phyloP scores from a whole-genome alignment of 305 asterid genomes.

The Andrographis paniculata region DNA sequence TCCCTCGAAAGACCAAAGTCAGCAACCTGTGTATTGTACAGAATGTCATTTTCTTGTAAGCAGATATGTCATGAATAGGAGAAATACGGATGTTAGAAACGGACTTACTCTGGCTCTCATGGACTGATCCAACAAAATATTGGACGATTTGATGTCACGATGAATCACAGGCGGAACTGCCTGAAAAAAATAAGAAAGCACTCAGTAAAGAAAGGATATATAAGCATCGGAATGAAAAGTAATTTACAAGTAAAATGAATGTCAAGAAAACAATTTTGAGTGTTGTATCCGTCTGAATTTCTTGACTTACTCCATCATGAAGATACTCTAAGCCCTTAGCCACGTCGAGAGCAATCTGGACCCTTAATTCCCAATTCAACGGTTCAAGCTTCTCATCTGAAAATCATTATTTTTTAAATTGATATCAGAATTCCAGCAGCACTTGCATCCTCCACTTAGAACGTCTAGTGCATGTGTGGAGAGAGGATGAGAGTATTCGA shows the following conservation, averaged over 20 bases:
- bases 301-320: constrained; percentile 60
- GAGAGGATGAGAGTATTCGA: neutral
- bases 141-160: constrained; percentile 71
- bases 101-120: constrained; percentile 59
- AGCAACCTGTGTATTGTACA: constrained; percentile 56
- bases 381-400: constrained; percentile 44
- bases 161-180: constrained; percentile 79
- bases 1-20: constrained; percentile 84
- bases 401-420: neutral
- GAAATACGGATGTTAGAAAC: constrained; percentile 2
- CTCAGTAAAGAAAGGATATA: constrained; percentile 2
- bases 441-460: too few species aligned
- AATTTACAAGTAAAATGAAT: neutral
- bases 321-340: constrained; percentile 82
- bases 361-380: constrained; percentile 51
- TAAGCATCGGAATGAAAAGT: constrained; percentile 6
- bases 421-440: too few species aligned
- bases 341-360: constrained; percentile 69
- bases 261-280: too few species aligned
- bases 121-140: constrained; percentile 63
- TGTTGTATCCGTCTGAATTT: constrained; percentile 1
- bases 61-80: constrained; percentile 3
- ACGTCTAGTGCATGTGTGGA: too few species aligned
- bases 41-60: neutral
- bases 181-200: constrained; percentile 29